A percentile compares a stretch with the other conserved stretches of the same genome.
phyloP scores from a whole-genome alignment of 345 rosid species.

The Salix caprea region DNA sequence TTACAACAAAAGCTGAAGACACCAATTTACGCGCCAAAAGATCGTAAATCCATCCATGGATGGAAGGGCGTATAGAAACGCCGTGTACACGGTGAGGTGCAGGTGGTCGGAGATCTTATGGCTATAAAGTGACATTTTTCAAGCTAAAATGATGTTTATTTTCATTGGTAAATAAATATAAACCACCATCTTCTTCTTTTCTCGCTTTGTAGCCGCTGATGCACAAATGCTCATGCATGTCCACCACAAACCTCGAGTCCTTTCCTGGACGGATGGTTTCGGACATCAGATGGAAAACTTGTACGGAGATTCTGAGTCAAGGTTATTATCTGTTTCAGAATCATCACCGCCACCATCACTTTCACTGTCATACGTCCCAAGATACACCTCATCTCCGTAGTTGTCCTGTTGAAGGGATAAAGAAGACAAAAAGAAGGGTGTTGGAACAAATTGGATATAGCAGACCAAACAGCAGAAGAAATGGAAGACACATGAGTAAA shows the following conservation, averaged over 20 bases:
- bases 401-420: neutral
- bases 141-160: neutral
- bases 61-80: neutral
- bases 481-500: neutral
- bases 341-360: slow-evolving; percentile 23
- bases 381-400: slow-evolving; percentile 20
- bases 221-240: neutral
- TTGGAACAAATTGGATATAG: neutral
- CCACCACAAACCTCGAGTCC: slow-evolving; percentile 1
- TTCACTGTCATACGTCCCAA: slow-evolving; percentile 26
- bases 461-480: neutral
- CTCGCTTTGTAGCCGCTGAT: neutral
- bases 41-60: neutral
- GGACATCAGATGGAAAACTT: slow-evolving; percentile 18
- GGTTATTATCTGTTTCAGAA: slow-evolving; percentile 12
- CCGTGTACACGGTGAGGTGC: neutral
- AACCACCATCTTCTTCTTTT: neutral
- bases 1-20: neutral
- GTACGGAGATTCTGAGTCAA: slow-evolving; percentile 13
- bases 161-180: neutral
- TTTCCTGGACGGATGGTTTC: slow-evolving; percentile 14
- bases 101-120: neutral
- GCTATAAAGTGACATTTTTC: neutral
- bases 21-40: neutral
- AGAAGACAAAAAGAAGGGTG: neutral